Evolutionary conservation across 2,329 filamentous ascomycete species (phyloP).

Genomic region (Orbilia blumenaviensis): DNA sequence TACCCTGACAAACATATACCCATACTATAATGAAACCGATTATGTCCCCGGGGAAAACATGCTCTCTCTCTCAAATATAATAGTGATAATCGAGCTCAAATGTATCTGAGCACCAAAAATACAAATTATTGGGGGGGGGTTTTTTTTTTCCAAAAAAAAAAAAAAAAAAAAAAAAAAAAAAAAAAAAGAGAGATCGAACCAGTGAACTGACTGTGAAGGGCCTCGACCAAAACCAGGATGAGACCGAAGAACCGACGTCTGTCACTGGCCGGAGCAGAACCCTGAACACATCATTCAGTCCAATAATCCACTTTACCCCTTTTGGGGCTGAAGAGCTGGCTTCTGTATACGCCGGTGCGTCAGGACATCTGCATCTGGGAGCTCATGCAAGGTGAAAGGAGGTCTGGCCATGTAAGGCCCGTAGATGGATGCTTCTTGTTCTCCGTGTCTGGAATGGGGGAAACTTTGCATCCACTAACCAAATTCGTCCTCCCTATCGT

Average conservation of each 20-base stretch:
- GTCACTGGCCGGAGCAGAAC: slow-evolving; percentile 38
- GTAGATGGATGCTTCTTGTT: slow-evolving; percentile 25
- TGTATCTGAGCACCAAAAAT: not conserved
- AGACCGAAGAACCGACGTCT: slow-evolving; percentile 17
- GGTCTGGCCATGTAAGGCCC: slow-evolving; percentile 41
- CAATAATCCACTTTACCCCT: slow-evolving; percentile 31
- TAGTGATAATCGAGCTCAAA: not conserved
- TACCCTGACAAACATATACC: slow-evolving; percentile 23
- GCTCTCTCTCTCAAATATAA: not conserved
- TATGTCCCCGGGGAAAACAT: no score
- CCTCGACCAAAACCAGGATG: slow-evolving; percentile 3
- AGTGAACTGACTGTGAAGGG: not conserved
- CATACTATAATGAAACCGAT: no score
- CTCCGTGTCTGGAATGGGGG: not conserved
- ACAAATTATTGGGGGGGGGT: no score
- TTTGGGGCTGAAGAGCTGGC: slow-evolving; percentile 37
- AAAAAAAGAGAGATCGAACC: not conserved
- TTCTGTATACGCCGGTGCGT: not conserved
- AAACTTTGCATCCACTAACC: slow-evolving; percentile 12
- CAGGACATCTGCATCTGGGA: slow-evolving; percentile 35
- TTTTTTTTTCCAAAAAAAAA: no score
- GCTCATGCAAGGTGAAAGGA: slow-evolving; percentile 53
- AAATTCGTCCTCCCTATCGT: slow-evolving; percentile 22
- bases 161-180: not conserved
- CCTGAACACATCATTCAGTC: slow-evolving; percentile 50